These are phyloP conservation scores for Paramarasmius palmivorus DNA, from an alignment of 1,284 basidiomycete species.

Conservation along the genomic window DNA sequence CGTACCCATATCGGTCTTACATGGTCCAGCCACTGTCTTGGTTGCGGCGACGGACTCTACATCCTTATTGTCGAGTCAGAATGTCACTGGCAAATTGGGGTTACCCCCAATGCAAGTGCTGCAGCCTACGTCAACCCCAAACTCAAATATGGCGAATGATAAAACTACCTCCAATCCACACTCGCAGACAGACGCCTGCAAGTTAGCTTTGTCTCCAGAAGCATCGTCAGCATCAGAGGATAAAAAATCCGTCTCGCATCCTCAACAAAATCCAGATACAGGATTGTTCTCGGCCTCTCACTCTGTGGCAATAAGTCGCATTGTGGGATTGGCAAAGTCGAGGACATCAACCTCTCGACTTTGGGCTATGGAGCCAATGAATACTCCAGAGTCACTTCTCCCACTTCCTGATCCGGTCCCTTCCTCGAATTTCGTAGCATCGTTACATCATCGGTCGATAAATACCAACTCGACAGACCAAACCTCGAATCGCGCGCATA, in stretches of 20 bases:
- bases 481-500: no score
- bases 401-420: background rate
- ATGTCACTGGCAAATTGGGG: background rate
- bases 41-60: background rate
- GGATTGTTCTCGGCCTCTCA: background rate
- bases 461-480: background rate
- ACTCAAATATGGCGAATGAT: background rate
- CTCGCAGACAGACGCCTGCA: background rate
- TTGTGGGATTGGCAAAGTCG: background rate
- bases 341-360: background rate
- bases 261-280: constrained; percentile 1
- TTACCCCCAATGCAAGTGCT: background rate
- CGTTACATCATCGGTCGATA: background rate
- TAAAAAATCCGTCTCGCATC: background rate
- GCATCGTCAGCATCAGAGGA: background rate
- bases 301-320: background rate
- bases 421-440: background rate
- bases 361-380: background rate
- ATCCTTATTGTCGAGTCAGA: background rate
- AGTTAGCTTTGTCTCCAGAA: background rate
- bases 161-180: background rate
- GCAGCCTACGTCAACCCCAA: background rate
- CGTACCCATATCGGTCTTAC: constrained; percentile 18
- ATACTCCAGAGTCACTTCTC: background rate
- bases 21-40: constrained; percentile 1